A percentile compares a stretch with the other conserved stretches of the same genome.
Evolutionary conservation across 371 early-diverging fungal species (phyloP).

Genomic region (Batkoa obscura): DNA sequence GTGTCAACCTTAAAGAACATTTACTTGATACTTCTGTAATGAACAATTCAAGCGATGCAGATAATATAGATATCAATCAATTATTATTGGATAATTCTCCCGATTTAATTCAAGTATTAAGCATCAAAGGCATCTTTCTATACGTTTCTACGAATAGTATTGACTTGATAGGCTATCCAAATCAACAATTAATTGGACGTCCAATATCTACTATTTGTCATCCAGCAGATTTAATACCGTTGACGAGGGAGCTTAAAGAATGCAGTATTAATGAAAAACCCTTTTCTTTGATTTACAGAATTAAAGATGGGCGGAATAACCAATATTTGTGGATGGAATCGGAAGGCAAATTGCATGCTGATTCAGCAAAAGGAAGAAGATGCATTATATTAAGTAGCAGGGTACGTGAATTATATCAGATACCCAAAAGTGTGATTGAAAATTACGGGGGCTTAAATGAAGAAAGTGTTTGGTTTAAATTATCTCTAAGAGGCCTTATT

Average conservation of each 20-base stretch:
- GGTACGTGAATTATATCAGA: constrained; percentile 11
- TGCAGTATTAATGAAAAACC: neutral
- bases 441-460: constrained; percentile 10
- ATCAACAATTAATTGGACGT: constrained; percentile 32
- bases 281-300: constrained; percentile 32
- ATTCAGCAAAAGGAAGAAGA: constrained; percentile 33
- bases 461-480: constrained; percentile 32
- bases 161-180: constrained; percentile 25
- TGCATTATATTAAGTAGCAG: constrained; percentile 40
- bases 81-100: constrained; percentile 19
- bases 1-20: too few species aligned
- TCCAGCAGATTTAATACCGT: constrained; percentile 35
- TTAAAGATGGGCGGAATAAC: constrained; percentile 20
- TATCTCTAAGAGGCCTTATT: constrained; percentile 32
- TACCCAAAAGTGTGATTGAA: constrained; percentile 6
- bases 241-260: constrained; percentile 39
- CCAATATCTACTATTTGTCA: constrained; percentile 32
- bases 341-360: constrained; percentile 28
- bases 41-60: too few species aligned
- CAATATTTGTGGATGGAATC: constrained; percentile 44
- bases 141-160: constrained; percentile 26
- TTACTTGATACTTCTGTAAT: too few species aligned
- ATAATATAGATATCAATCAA: too few species aligned
- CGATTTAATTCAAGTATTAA: constrained; percentile 38
- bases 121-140: constrained; percentile 38